Evolutionary conservation across 306 rosid species (phyloP), one percentile per base, ranked within the genome.

Genomic region (Rosa rugosa): DNA sequence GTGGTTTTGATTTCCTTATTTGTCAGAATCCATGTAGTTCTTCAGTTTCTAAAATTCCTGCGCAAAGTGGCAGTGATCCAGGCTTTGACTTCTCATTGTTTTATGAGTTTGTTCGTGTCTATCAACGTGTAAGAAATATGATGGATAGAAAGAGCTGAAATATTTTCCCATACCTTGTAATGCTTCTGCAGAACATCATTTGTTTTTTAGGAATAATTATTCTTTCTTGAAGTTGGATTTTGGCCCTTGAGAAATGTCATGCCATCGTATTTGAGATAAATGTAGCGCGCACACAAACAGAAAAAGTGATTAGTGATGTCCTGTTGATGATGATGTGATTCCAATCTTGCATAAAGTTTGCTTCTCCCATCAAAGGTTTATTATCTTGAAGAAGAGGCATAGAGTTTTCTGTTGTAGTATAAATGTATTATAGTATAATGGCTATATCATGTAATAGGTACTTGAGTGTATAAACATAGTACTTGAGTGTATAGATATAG

Each of bases 1-100:
- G 99, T 69, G 84, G 83, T 69, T 88, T 95, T 83, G 98, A 95
- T 80, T 81, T 95, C 1, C 81, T 95, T 38, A 76, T 92, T 45
- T 91, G 91, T 79, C 99, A 95, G 86, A 87, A 86, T 71, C 93
- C 97, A 10, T 82, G 84, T 76, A 65, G 85, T 80, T 60, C 75
- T 12, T 64, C 86, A 23, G 66, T 80, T 73, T 75, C 88, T 34
- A 81, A 79, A 78, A 70, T 69, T 67, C 64, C 34, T 45, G 75
- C 72, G 4, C 79, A 77, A 12, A 65, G 71, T 62, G 82, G 56
- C 75, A 80, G 75, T 53, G 59, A 76, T 36, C 18, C 85, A 11
- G 87, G 91, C 71, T 76, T 86, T 49, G 94, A 95, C 72, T 92
- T 89, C 87, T 81, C 95, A 2, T 54, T 20, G 60, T 54, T 54